phyloP scores from a whole-genome alignment of 768 basidiomycete species.

The Boletellus emodensis region DNA sequence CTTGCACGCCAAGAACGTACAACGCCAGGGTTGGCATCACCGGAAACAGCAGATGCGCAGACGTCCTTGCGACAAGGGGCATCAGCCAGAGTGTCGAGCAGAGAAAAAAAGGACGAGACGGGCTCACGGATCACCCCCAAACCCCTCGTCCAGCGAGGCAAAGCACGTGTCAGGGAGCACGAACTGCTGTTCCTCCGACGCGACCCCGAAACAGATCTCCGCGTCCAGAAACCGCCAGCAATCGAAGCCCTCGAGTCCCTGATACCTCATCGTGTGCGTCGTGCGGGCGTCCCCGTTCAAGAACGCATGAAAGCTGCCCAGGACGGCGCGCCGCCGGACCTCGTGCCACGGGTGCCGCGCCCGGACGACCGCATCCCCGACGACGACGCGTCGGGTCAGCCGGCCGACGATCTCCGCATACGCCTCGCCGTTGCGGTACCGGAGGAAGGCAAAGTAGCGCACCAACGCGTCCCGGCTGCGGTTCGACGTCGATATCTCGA shows the following conservation, averaged over 20 bases:
- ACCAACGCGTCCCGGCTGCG: constrained; percentile 38
- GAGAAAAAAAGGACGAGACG: background rate
- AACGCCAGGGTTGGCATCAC: constrained; percentile 50
- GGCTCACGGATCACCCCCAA: constrained; percentile 30
- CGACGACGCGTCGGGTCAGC: constrained; percentile 23
- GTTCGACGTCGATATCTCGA: constrained; percentile 20
- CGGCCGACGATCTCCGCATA: constrained; percentile 38
- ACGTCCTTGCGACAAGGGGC: constrained; percentile 31
- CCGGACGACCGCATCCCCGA: constrained; percentile 18
- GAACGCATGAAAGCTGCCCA: constrained; percentile 29
- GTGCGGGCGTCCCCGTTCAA: constrained; percentile 12
- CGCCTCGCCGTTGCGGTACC: constrained; percentile 52
- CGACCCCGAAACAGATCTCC: constrained; percentile 52
- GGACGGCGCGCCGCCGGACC: constrained; percentile 25
- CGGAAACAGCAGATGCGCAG: constrained; percentile 52
- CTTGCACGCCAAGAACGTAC: constrained; percentile 44
- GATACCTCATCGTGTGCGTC: background rate
- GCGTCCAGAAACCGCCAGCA: constrained; percentile 48
- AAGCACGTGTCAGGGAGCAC: constrained; percentile 53
- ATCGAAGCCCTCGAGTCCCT: constrained; percentile 26
- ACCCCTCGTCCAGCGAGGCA: constrained; percentile 49
- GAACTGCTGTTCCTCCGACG: constrained; percentile 53
- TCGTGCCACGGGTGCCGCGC: constrained; percentile 26
- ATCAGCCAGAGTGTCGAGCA: background rate
- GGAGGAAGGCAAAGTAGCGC: constrained; percentile 51